Evolutionary conservation across 2,329 filamentous ascomycete genomes (phyloP), one percentile per base, ranked within the genome.

Genomic region (Thielaviopsis euricoi): DNA sequence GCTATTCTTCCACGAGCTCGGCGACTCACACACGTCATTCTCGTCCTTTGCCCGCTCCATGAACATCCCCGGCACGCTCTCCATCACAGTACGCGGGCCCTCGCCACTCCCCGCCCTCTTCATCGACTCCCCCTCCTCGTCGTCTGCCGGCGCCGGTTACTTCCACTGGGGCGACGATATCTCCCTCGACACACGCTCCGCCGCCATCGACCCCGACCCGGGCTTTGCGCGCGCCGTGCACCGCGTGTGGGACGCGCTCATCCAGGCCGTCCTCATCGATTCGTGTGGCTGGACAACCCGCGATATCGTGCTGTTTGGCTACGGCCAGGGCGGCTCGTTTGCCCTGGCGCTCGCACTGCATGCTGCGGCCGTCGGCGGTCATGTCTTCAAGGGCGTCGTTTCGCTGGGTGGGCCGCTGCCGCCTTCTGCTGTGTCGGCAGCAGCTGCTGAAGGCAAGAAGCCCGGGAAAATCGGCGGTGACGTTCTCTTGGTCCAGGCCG

Each of bases 1-100:
- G 61, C 72, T 95, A 66, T 79, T 95, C 55, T 81, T 95, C 59
- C 89, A 95, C 69, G 89, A 89, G 62, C 79, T 95, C 13, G 89
- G 89, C 62, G 89, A 95, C 71, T 81, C 78, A 37, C 79, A 87
- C 60, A 65, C 68, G 2, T 76, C 86, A 40, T 94, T 93, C 68
- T 77, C 80, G 60, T 71, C 72, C 51, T 85, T 95, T 61, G 87
- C 83, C 21, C 74, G 75, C 58, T 81, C 80, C 63, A 71, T 95
- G 61, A 75, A 78, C 61, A 79, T 95, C 2, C 88, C 89, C 0
- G 86, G 89, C 65, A 89, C 89, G 56, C 78, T 83, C 58, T 82
- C 82, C 64, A 78, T 95, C 57, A 79, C 87, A 6, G 73, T 94
- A 49, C 85, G 86, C 65, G 89, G 83, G 0, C 82, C 85, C 0